phyloP scores from a whole-genome alignment of 169 alveolate genomes.

The Perkinsus chesapeaki region DNA sequence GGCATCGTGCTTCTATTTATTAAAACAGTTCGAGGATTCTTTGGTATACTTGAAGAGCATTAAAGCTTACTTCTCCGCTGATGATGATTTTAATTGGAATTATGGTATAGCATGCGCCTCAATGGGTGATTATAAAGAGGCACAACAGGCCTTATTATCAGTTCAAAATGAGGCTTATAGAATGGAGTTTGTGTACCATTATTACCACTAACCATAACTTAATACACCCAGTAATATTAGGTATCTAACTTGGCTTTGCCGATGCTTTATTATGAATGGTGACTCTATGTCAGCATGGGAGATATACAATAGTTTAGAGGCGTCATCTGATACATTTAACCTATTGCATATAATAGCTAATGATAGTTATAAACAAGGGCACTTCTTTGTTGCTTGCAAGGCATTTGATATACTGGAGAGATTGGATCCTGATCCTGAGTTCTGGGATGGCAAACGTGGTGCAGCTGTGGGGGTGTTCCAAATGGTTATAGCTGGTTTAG shows the following conservation, averaged over 20 bases:
- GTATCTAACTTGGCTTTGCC: conserved; percentile 50
- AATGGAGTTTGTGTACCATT: conserved; percentile 10
- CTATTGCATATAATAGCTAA: conserved; percentile 69
- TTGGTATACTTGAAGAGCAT: conserved; percentile 69
- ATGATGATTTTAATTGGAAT: conserved; percentile 71
- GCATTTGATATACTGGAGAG: conserved; percentile 77
- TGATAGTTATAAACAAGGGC: conserved; percentile 81
- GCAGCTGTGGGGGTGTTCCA: conserved; percentile 74
- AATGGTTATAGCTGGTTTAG: conserved; percentile 52
- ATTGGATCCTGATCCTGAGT: conserved; percentile 74
- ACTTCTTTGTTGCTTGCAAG: conserved; percentile 70
- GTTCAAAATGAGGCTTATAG: conserved; percentile 45
- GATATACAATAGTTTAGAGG: conserved; percentile 65
- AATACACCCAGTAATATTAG: conserved; percentile 6
- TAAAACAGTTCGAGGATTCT: conserved; percentile 73
- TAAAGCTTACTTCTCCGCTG: conserved; percentile 43
- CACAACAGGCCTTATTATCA: conserved; percentile 56
- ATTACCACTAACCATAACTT: background rate
- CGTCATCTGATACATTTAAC: conserved; percentile 62
- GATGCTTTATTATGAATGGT: conserved; percentile 65
- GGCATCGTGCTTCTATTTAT: conserved; percentile 73
- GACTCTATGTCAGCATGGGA: conserved; percentile 78
- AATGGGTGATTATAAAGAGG: conserved; percentile 70
- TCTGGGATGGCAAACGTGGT: conserved; percentile 66
- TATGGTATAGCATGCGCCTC: conserved; percentile 72